Conservation (phyloP, 2,329 filamentous ascomycete species). For the Fusarium kyushuense region DNA sequence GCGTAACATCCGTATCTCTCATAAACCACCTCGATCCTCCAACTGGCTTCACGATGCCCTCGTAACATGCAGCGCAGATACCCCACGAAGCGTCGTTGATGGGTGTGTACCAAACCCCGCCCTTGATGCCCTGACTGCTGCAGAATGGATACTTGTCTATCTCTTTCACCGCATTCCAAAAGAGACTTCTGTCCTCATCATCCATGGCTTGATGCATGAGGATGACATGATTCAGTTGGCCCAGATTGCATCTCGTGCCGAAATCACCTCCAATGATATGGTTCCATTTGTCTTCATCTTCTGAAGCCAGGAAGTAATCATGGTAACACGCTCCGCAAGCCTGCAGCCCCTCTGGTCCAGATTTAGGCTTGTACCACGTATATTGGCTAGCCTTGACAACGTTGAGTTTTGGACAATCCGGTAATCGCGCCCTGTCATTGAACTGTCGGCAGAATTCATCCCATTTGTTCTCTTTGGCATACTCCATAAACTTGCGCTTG, state of each 20-base stretch:
- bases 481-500: slow-evolving; percentile 47
- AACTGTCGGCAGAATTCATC: slow-evolving; percentile 50
- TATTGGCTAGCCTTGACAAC: slow-evolving; percentile 39
- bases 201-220: slow-evolving; percentile 50
- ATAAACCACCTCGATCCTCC: slow-evolving; percentile 50
- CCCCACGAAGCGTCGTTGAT: slow-evolving; percentile 51
- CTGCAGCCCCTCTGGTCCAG: slow-evolving; percentile 43
- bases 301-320: slow-evolving; percentile 52
- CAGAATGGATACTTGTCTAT: slow-evolving; percentile 51
- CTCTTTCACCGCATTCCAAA: slow-evolving; percentile 51
- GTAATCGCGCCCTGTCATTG: slow-evolving; percentile 44
- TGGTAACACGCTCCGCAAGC: slow-evolving; percentile 55
- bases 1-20: slow-evolving; percentile 24
- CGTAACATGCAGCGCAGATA: slow-evolving; percentile 54
- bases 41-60: slow-evolving; percentile 50
- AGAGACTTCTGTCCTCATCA: slow-evolving; percentile 48
- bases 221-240: slow-evolving; percentile 49
- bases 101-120: slow-evolving; percentile 52
- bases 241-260: slow-evolving; percentile 48
- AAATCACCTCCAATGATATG: slow-evolving; percentile 40
- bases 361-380: slow-evolving; percentile 52
- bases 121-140: slow-evolving; percentile 47
- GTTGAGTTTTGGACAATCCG: slow-evolving; percentile 46
- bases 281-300: slow-evolving; percentile 45
- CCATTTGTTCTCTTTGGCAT: slow-evolving; percentile 50